Conservation (phyloP, 257 asterid species). For the Scutellaria barbata region DNA sequence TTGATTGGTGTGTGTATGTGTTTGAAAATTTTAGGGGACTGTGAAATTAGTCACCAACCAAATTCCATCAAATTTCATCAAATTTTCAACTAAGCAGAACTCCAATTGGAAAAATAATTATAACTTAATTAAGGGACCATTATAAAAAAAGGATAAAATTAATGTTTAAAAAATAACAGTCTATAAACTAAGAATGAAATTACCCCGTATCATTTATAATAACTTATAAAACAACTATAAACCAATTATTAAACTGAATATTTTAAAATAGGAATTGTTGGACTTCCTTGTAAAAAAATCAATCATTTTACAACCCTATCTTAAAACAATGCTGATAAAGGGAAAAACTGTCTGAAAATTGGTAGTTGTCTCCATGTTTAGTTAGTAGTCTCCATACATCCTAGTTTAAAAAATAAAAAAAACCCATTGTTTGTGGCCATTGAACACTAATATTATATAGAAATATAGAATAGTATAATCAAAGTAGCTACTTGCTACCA, state of each 20-base stretch:
- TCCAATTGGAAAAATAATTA: too few relatives aligned
- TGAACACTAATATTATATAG: background rate
- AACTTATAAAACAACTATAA: background rate
- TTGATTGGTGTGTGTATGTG: too few relatives aligned
- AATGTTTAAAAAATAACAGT: too few relatives aligned
- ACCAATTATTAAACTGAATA: background rate
- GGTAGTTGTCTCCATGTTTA: slow-evolving; percentile 36
- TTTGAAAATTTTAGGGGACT: too few relatives aligned
- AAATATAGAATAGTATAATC: too few relatives aligned
- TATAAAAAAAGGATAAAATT: too few relatives aligned
- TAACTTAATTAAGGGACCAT: too few relatives aligned
- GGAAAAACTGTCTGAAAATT: background rate
- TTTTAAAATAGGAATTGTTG: background rate
- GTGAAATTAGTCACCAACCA: too few relatives aligned
- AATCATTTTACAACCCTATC: background rate
- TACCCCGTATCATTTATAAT: too few relatives aligned
- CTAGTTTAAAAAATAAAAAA: background rate
- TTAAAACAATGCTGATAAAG: background rate
- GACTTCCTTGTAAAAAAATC: background rate
- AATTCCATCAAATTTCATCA: too few relatives aligned
- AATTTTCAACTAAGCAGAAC: too few relatives aligned
- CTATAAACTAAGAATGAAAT: too few relatives aligned
- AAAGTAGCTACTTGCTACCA: slow-evolving; percentile 24
- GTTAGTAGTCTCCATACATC: slow-evolving; percentile 1
- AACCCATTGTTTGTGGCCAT: slow-evolving; percentile 18